Evolutionary conservation across 2,329 filamentous ascomycete genomes (phyloP).

Genomic region (Nannizzia gypsea): DNA sequence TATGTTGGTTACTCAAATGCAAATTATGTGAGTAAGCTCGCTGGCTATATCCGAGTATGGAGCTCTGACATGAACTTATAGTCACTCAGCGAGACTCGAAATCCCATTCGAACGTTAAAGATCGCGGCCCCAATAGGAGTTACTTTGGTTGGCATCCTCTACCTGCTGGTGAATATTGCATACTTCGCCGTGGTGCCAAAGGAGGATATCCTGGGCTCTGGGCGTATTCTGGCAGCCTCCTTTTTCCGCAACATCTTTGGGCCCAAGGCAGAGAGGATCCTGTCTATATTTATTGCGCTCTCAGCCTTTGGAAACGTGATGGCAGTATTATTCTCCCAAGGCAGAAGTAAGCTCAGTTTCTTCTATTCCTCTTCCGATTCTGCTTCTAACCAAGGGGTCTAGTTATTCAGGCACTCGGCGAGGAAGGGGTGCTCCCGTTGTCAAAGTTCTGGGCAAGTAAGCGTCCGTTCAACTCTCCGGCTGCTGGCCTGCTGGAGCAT

Average conservation of each 20-base stretch:
- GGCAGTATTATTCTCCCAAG: conserved; percentile 42
- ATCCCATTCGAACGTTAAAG: conserved; percentile 48
- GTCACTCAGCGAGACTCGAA: conserved; percentile 43
- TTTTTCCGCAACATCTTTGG: conserved; percentile 54
- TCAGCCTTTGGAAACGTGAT: conserved; percentile 52
- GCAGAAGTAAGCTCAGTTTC: conserved; percentile 23
- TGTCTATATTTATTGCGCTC: conserved; percentile 50
- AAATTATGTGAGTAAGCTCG: conserved; percentile 41
- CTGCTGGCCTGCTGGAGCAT: conserved; percentile 49
- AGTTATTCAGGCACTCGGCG: conserved; percentile 49
- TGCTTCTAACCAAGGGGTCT: background rate
- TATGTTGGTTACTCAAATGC: conserved; percentile 51
- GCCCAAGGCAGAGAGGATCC: conserved; percentile 40
- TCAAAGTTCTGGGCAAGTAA: conserved; percentile 58
- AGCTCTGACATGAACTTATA: conserved; percentile 16
- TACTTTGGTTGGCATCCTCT: conserved; percentile 42
- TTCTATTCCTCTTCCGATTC: background rate
- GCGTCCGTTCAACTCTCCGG: conserved; percentile 54
- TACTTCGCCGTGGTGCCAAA: conserved; percentile 49
- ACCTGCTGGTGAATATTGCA: conserved; percentile 47
- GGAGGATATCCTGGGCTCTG: conserved; percentile 43
- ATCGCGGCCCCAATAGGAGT: conserved; percentile 46
- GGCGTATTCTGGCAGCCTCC: conserved; percentile 44
- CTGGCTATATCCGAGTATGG: background rate
- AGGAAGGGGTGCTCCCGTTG: conserved; percentile 56